phyloP scores from a whole-genome alignment of 1,139 yeast genomes.

The Sugiyamaella paludigena region DNA sequence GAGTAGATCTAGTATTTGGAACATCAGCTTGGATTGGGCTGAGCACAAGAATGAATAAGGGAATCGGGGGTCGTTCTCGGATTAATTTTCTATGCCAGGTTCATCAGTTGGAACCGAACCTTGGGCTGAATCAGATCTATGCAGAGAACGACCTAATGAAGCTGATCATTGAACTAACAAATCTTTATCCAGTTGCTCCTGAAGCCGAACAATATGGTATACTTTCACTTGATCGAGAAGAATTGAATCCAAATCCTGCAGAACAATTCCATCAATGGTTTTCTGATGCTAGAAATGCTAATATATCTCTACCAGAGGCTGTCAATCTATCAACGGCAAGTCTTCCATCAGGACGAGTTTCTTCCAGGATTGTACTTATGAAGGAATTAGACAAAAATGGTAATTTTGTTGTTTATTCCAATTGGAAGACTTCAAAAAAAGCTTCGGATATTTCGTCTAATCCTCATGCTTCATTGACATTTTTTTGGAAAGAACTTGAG shows the following conservation, averaged over 20 bases:
- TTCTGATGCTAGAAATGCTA: slow-evolving; percentile 61
- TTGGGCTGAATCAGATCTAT: too few relatives aligned
- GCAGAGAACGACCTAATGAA: too few relatives aligned
- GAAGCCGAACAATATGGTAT: slow-evolving; percentile 85
- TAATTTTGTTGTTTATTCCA: slow-evolving; percentile 76
- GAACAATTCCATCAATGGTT: slow-evolving; percentile 84
- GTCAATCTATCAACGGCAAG: slow-evolving; percentile 80
- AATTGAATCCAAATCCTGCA: slow-evolving; percentile 61
- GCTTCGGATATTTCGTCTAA: slow-evolving; percentile 66
- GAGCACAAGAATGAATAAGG: too few relatives aligned
- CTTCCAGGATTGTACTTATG: slow-evolving; percentile 77
- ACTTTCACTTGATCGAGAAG: slow-evolving; percentile 53
- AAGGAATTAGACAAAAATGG: slow-evolving; percentile 87
- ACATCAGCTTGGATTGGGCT: too few relatives aligned
- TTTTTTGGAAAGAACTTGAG: slow-evolving; percentile 88
- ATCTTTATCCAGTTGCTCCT: slow-evolving; percentile 56
- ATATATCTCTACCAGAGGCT: slow-evolving; percentile 71
- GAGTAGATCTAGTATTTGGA: too few relatives aligned
- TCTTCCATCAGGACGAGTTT: slow-evolving; percentile 83
- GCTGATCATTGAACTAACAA: too few relatives aligned
- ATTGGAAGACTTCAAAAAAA: slow-evolving; percentile 87
- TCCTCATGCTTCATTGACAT: slow-evolving; percentile 78
- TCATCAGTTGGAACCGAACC: too few relatives aligned
- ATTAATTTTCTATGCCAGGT: too few relatives aligned
- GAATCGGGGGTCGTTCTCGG: too few relatives aligned